phyloP scores from a whole-genome alignment of 2,329 filamentous ascomycete species.

The Bipolaris bicolor region DNA sequence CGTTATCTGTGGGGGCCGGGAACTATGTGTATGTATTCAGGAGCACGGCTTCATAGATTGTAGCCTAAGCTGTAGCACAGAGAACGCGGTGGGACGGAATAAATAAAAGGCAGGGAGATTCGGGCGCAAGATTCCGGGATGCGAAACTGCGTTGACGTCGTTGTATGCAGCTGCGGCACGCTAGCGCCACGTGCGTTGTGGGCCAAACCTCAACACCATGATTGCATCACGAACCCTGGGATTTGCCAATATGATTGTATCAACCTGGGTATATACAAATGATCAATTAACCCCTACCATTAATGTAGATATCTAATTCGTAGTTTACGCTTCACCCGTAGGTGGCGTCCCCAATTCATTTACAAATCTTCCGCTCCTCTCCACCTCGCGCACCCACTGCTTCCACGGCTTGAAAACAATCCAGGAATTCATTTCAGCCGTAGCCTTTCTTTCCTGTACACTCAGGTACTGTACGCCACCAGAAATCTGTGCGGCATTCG shows the following conservation, averaged over 20 bases:
- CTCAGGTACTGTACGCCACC: conserved; percentile 36
- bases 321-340: not conserved
- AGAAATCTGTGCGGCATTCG: conserved; percentile 24
- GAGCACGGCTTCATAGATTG: not conserved
- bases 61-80: not conserved
- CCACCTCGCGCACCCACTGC: conserved; percentile 49
- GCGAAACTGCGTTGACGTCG: conserved; percentile 18
- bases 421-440: conserved; percentile 40
- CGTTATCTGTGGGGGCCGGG: not conserved
- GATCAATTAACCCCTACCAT: too few relatives aligned
- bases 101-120: conserved; percentile 3
- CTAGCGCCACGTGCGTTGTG: conserved; percentile 25
- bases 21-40: not conserved
- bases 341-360: conserved; percentile 38
- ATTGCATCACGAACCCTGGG: not conserved
- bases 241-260: not conserved
- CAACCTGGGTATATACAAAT: too few relatives aligned
- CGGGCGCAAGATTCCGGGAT: not conserved
- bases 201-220: conserved; percentile 5
- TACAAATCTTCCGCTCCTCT: conserved; percentile 37
- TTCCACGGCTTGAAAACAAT: conserved; percentile 47
- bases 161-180: conserved; percentile 18
- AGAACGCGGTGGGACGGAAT: not conserved
- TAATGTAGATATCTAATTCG: not conserved
- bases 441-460: conserved; percentile 43